Evolutionary conservation across 768 basidiomycete species (phyloP).

Genomic region (Amanita brunnescens): DNA sequence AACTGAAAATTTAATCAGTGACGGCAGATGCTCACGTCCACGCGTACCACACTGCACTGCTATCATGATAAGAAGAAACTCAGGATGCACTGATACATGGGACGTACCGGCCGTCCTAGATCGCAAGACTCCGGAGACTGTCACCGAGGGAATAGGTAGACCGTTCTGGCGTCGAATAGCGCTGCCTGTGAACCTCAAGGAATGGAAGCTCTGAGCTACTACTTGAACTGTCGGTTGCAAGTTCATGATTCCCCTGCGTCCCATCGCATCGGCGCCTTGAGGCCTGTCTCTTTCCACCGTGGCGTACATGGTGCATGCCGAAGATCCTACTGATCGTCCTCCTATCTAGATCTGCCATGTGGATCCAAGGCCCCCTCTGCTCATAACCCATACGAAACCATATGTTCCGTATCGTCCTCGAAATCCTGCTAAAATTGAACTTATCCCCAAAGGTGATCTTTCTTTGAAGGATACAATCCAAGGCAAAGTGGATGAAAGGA

Average conservation of each 20-base stretch:
- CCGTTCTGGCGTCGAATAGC: not conserved
- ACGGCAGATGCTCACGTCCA: too few species aligned
- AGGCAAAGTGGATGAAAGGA: not conserved
- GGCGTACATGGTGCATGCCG: not conserved
- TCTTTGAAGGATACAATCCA: not conserved
- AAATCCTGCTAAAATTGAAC: not conserved
- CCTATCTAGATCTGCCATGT: not conserved
- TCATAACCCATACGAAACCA: not conserved
- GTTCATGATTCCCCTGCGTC: not conserved
- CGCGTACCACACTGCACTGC: too few species aligned
- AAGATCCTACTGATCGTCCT: not conserved
- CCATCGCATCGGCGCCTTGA: not conserved
- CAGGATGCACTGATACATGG: too few species aligned
- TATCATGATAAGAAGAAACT: too few species aligned
- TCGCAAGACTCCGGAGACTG: not conserved
- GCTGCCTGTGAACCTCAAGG: not conserved
- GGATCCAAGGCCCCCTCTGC: not conserved
- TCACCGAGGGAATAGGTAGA: not conserved
- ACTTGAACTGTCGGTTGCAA: not conserved
- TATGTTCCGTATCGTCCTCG: not conserved
- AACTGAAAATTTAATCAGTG: too few species aligned
- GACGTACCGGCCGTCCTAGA: too few species aligned
- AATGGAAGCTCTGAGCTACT: not conserved
- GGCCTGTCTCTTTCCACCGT: too few species aligned
- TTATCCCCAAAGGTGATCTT: not conserved